Evolutionary conservation across 1,284 basidiomycete genomes (phyloP).

Genomic region (Fereydounia khargensis): DNA sequence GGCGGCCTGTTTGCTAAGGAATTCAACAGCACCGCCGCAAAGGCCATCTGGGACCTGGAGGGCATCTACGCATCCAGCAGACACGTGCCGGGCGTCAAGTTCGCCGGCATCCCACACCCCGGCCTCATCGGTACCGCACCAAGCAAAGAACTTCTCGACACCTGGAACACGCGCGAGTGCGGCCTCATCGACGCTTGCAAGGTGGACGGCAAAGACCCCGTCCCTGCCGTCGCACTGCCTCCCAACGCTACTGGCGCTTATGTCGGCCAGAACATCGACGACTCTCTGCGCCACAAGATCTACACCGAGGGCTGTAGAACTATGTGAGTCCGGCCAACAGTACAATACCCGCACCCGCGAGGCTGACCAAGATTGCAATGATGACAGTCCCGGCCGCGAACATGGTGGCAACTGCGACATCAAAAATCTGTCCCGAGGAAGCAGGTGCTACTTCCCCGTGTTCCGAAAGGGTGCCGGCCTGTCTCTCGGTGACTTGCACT

Average conservation of each 20-base stretch:
- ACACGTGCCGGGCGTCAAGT: constrained; percentile 74
- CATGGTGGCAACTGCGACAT: constrained; percentile 68
- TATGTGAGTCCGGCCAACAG: constrained; percentile 52
- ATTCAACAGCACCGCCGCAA: constrained; percentile 70
- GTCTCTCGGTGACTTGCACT: constrained; percentile 78
- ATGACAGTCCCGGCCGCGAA: constrained; percentile 44
- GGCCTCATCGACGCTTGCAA: constrained; percentile 66
- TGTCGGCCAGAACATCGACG: constrained; percentile 65
- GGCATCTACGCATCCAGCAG: constrained; percentile 54
- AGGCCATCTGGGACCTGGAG: constrained; percentile 51
- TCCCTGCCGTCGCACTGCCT: constrained; percentile 69
- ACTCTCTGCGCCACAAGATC: constrained; percentile 64
- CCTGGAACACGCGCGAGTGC: constrained; percentile 72
- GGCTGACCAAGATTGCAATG: too few species aligned
- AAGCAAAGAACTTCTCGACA: constrained; percentile 68
- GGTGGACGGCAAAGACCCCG: constrained; percentile 56
- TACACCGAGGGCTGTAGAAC: constrained; percentile 71
- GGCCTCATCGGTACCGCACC: constrained; percentile 73
- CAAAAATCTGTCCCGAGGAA: constrained; percentile 65
- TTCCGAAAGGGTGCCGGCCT: constrained; percentile 74
- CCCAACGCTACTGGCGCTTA: constrained; percentile 68
- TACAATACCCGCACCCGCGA: constrained; percentile 67
- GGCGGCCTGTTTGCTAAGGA: constrained; percentile 73
- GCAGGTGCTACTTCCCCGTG: constrained; percentile 71
- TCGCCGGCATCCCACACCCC: constrained; percentile 74